Base-by-base conservation (phyloP, 2,329 filamentous ascomycete genomes). In the Claviceps monticola region DNA sequence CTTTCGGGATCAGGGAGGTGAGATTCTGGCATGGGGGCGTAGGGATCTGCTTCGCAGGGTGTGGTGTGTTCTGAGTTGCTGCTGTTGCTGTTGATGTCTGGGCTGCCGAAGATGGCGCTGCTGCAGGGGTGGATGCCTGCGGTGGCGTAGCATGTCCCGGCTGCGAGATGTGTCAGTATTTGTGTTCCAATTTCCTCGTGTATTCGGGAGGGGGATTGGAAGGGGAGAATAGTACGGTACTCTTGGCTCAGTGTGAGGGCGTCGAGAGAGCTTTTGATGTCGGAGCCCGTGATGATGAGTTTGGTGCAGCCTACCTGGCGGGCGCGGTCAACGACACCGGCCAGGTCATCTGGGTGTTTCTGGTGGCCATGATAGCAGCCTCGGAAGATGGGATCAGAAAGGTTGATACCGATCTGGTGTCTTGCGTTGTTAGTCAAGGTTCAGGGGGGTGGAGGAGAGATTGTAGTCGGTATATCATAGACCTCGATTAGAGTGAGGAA, bases 91-190 rank as follows among this genome's bases (percentile, higher is more conserved):
- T 74, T 71, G 53, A 71, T 65, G 48, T 71, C 70, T 5, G 67
- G 62, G 55, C 73, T 70, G 57, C 85, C 83, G 65, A 98, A 95
- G 50, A 86, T 80, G 56, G 84, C 80, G 58, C 86, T 87, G 56
- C 82, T 85, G 68, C 93, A 98, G 14, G 93, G 93, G 65, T 98
- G 93, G 44, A 98, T 88, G 56, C 93, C 93, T 9, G 95, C 83
- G 1, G 93, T 98, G 21, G 86, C 83, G 66, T 88, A 98, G 62
- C 95, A 88, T 37, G 82, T 78, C 19, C 84, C 85, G 21, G 88
- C 86, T 89, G 54, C 46, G 16, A 3, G 26, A 39, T 34, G 59
- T 51, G 44, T 48, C 26, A 46, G 41, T 38, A 16, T 8, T 11
- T 21, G 13, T 41, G 17, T 48, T 56, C 9, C 1, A 4, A 1